These are phyloP conservation scores for Groenewaldozyma salmanticensis DNA, from an alignment of 805 yeast genomes.

Conservation along the genomic window DNA sequence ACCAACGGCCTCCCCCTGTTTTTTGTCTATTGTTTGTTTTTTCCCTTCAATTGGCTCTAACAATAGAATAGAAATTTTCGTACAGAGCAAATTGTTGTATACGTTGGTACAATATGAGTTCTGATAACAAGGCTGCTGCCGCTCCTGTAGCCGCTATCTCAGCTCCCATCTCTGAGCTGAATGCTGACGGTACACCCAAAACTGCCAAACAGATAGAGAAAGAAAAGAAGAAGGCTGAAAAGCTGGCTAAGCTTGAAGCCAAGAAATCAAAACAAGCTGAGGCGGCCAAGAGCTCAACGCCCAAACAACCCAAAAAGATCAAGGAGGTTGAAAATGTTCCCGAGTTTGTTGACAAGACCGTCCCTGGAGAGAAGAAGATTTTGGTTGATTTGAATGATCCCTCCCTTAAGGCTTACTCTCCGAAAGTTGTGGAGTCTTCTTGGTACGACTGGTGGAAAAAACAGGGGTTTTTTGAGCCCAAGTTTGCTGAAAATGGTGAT, in stretches of 20 bases:
- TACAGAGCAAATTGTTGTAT: too few relatives aligned
- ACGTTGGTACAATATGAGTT: too few relatives aligned
- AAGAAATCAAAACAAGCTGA: constrained; percentile 41
- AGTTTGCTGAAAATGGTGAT: constrained; percentile 63
- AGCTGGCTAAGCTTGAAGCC: constrained; percentile 78
- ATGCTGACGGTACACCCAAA: constrained; percentile 30
- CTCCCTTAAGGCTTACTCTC: constrained; percentile 87
- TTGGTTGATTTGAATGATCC: constrained; percentile 85
- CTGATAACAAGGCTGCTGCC: too few relatives aligned
- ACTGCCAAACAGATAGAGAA: constrained; percentile 77
- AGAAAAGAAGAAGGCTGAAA: constrained; percentile 81
- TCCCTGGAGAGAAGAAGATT: constrained; percentile 83
- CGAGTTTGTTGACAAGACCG: constrained; percentile 77
- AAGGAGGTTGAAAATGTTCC: constrained; percentile 64
- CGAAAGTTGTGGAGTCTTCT: constrained; percentile 85
- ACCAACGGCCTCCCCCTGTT: too few relatives aligned
- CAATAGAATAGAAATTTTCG: too few relatives aligned
- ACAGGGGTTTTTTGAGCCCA: constrained; percentile 82
- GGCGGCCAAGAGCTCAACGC: constrained; percentile 23
- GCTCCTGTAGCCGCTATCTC: too few relatives aligned
- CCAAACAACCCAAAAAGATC: constrained; percentile 50
- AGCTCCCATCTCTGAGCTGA: too few relatives aligned
- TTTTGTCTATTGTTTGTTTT: too few relatives aligned
- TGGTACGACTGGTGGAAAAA: constrained; percentile 98
- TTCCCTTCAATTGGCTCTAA: too few relatives aligned